These are phyloP conservation scores for Microcos paniculata DNA, from an alignment of 345 rosid species.

Conservation along the genomic window DNA sequence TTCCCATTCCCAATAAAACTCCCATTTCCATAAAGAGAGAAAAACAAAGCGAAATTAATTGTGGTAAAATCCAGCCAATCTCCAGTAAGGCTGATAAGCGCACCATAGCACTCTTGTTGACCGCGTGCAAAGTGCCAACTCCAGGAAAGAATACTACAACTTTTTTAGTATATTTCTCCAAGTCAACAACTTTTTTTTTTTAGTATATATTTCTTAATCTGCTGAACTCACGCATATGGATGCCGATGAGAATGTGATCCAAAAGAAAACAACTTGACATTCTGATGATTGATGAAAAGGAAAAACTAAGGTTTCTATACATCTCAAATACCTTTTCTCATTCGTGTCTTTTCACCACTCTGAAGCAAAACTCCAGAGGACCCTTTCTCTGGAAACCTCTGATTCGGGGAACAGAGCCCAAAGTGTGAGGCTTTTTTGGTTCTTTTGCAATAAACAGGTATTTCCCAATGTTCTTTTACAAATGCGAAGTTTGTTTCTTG, in stretches of 20 bases:
- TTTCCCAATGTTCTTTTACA: not conserved
- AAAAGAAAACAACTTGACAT: not conserved
- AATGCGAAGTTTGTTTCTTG: not conserved
- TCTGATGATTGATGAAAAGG: not conserved
- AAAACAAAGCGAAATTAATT: too few species aligned
- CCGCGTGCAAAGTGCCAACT: not conserved
- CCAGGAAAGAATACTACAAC: not conserved
- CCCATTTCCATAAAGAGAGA: too few species aligned
- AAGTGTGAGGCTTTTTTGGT: not conserved
- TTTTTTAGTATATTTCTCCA: not conserved
- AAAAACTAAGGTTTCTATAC: too few species aligned
- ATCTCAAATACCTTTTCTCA: not conserved
- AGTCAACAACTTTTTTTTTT: not conserved
- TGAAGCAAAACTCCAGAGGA: not conserved
- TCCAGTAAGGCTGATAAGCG: too few species aligned
- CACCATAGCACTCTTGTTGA: too few species aligned
- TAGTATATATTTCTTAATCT: not conserved
- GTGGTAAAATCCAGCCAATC: too few species aligned
- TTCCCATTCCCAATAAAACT: too few species aligned
- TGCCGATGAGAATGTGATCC: not conserved
- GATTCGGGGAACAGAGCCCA: not conserved
- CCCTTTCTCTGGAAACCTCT: constrained; percentile 7
- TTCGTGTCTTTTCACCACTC: not conserved
- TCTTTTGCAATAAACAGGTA: not conserved
- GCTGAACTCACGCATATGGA: too few species aligned